These are phyloP conservation scores for Globisporangium iwayamae DNA, from an alignment of 352 stramenopile genomes.

Conservation along the genomic window DNA sequence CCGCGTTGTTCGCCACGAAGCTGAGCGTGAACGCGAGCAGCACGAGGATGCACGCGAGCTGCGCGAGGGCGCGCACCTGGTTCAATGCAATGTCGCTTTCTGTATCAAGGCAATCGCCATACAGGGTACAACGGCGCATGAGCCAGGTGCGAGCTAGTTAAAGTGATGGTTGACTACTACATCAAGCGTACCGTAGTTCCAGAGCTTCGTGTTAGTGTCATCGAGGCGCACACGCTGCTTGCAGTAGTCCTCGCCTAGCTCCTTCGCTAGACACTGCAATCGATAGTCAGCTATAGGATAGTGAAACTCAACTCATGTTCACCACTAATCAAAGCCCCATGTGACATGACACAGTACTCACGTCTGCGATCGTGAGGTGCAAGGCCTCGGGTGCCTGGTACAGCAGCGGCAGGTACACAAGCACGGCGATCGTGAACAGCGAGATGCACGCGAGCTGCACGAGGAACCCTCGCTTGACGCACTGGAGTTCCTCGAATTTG, in stretches of 20 bases:
- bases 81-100: conserved; percentile 45
- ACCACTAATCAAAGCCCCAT: too few species aligned
- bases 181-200: conserved; percentile 43
- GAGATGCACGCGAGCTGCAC: conserved; percentile 44
- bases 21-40: conserved; percentile 54
- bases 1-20: conserved; percentile 51
- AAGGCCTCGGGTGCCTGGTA: conserved; percentile 30
- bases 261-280: conserved; percentile 33
- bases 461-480: conserved; percentile 45
- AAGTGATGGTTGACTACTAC: not conserved
- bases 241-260: conserved; percentile 54
- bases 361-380: conserved; percentile 37
- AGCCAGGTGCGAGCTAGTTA: too few species aligned
- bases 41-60: conserved; percentile 52
- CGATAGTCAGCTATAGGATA: not conserved
- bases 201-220: conserved; percentile 44
- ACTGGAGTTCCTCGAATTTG: conserved; percentile 35
- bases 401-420: conserved; percentile 53
- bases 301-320: too few species aligned
- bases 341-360: conserved; percentile 5
- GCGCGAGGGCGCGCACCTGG: conserved; percentile 53
- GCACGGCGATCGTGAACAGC: conserved; percentile 43
- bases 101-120: conserved; percentile 2
- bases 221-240: conserved; percentile 40
- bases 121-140: not conserved